Evolutionary conservation across 441 rosid genomes (phyloP).

Genomic region (Pelargonium myrrhifolium): DNA sequence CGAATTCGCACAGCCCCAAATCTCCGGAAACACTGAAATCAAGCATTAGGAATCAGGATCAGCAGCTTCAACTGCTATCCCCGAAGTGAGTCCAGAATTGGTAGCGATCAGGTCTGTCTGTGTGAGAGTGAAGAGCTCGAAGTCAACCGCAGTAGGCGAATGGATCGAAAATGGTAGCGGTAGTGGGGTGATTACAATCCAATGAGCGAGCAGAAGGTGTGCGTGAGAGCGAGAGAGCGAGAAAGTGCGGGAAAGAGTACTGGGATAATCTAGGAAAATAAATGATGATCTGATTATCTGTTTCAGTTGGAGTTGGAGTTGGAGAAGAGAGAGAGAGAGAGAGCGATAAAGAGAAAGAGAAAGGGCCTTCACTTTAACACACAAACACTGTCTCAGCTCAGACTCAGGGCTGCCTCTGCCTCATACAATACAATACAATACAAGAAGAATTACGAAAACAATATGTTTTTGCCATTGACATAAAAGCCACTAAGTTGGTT

Average conservation of each 20-base stretch:
- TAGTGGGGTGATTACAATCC: background rate
- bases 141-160: constrained; percentile 9
- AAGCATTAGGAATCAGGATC: constrained; percentile 26
- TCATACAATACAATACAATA: no score
- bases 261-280: constrained; percentile 32
- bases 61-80: no score
- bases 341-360: constrained; percentile 17
- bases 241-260: constrained; percentile 20
- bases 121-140: background rate
- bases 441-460: no score
- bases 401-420: no score
- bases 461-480: no score
- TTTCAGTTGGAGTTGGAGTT: constrained; percentile 29
- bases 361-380: background rate
- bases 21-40: constrained; percentile 19
- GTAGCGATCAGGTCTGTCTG: background rate
- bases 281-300: constrained; percentile 35
- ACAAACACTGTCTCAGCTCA: no score
- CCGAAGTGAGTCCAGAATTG: background rate
- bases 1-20: constrained; percentile 28
- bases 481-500: no score
- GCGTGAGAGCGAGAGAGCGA: no score
- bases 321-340: no score
- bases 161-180: constrained; percentile 5
- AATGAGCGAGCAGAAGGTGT: no score